Base-by-base conservation (phyloP, 2,329 filamentous ascomycete species). In the Neodidymelliopsis sp. region DNA sequence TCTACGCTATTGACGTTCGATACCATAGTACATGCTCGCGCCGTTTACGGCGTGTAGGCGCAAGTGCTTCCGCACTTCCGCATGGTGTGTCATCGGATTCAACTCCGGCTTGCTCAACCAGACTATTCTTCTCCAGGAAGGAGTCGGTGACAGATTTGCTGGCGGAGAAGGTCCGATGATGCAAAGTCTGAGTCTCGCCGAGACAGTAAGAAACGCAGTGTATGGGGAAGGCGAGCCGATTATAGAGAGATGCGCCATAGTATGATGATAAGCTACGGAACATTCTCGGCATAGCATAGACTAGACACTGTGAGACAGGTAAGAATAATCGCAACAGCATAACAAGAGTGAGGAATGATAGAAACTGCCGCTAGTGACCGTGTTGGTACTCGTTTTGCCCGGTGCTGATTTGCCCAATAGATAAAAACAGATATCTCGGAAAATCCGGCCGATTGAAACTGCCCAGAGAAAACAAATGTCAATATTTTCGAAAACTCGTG, bases 31-130 rank as follows among this genome's bases (percentile, higher is more conserved):
- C n/a, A n/a, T n/a, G n/a, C n/a, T n/a, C n/a, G n/a, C n/a, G n/a
- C n/a, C n/a, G n/a, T n/a, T n/a, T n/a, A n/a, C n/a, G n/a, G n/a
- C n/a, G n/a, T n/a, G n/a, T n/a, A n/a, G n/a, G n/a, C n/a, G n/a
- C n/a, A n/a, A 23, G 24, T 18, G 18, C 3, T 11, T 20, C 24
- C 16, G 12, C 16, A 29, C n/a, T n/a, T n/a, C n/a, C n/a, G n/a
- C 12, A 35, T 4, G 2, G 25, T 22, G 23, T 31, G 33, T 18
- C 36, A 15, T 19, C 44, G 45, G 45, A 42, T 33, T 2, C 20
- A 49, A 42, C 22, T 38, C 38, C 38, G 45, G 16, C 33, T 33
- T 22, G 45, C 33, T 22, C 33, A 38, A 42, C 28, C 24, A 31
- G 36, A 34, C 19, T 25, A 16, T 20, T n/a, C 9, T 40, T 20